Conservation (phyloP, 805 yeast genomes). For the Saturnispora hagleri region DNA sequence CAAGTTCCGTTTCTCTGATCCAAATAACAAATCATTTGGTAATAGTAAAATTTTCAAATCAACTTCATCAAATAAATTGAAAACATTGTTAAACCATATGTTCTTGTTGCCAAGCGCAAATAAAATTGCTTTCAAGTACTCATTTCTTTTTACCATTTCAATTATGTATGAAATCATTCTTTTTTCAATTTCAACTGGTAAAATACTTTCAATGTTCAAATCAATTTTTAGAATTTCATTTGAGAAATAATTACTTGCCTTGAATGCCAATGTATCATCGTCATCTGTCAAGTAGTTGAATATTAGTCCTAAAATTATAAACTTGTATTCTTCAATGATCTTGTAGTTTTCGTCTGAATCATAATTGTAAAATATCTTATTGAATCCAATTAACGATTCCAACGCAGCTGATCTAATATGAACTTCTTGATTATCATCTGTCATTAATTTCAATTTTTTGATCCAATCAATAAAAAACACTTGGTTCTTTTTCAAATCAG, state of each 20-base stretch:
- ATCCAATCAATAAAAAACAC: slow-evolving; percentile 22
- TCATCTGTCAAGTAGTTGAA: slow-evolving; percentile 50
- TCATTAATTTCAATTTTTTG: slow-evolving; percentile 19
- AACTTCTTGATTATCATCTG: slow-evolving; percentile 37
- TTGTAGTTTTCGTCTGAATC: neutral
- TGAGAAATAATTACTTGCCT: slow-evolving; percentile 36
- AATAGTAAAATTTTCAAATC: slow-evolving; percentile 10
- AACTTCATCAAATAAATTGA: slow-evolving; percentile 5
- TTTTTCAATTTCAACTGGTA: slow-evolving; percentile 29
- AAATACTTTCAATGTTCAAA: slow-evolving; percentile 7
- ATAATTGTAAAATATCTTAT: slow-evolving; percentile 6
- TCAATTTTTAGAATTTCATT: slow-evolving; percentile 19
- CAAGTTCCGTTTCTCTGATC: slow-evolving; percentile 58
- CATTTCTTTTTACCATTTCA: neutral
- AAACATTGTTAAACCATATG: slow-evolving; percentile 1
- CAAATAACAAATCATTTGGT: slow-evolving; percentile 39
- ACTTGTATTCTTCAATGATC: neutral
- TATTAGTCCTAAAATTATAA: slow-evolving; percentile 6
- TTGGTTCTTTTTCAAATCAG: slow-evolving; percentile 4
- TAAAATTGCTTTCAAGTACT: neutral
- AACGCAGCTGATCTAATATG: slow-evolving; percentile 39
- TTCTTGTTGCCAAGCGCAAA: slow-evolving; percentile 1
- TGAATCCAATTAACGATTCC: slow-evolving; percentile 32
- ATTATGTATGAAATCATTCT: slow-evolving; percentile 14
- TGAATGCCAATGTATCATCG: slow-evolving; percentile 47